Base-by-base conservation (phyloP, 805 yeast genomes). In the Debaryomyces castellii region DNA sequence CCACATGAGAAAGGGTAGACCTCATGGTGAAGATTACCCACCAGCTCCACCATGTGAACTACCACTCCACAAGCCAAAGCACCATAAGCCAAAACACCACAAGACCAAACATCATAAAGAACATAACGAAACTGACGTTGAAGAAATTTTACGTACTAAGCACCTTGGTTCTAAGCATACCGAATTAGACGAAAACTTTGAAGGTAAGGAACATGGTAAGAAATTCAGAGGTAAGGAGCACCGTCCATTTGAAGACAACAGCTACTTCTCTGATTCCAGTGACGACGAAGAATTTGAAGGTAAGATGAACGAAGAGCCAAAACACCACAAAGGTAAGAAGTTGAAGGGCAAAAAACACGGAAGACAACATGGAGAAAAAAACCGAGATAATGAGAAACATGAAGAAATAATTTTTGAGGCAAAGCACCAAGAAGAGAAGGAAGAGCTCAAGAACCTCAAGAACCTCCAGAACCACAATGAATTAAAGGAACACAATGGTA, bases 1-100 rank as follows among this genome's bases (percentile, higher is more conserved):
- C 11, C 12, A 27, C 11, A 27, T 27, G 32, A 27, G 32, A 12
- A 27, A 27, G 11, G 32, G 14, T 11, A n/a, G 11, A 5, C 8
- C 8, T 22, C 24, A 22, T 8, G 24, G 8, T 6, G 8, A 22
- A 22, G 24, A 22, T 22, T 22, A 6, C 24, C 24, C 24, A 22
- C 28, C 28, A 7, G n/a, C 8, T 25, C 12, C 7, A 30, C 16
- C 8, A 30, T 18, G 6, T 30, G 4, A 14, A 5, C 21, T 12
- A 12, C 24, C 21, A 12, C 23, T 16, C n/a, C 40, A n/a, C 20
- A 23, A 20, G 16, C 21, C 33, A 23, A 33, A 18, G 14, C 44
- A 41, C 22, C 39, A 41, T 32, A 32, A 24, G 18, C 25, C 28
- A 16, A 32, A 32, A 8, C 39, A 33, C 28, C 38, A 34, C 30